These are phyloP conservation scores for Zostera marina DNA, from an alignment of 116 monocot genomes.

Conservation along the genomic window DNA sequence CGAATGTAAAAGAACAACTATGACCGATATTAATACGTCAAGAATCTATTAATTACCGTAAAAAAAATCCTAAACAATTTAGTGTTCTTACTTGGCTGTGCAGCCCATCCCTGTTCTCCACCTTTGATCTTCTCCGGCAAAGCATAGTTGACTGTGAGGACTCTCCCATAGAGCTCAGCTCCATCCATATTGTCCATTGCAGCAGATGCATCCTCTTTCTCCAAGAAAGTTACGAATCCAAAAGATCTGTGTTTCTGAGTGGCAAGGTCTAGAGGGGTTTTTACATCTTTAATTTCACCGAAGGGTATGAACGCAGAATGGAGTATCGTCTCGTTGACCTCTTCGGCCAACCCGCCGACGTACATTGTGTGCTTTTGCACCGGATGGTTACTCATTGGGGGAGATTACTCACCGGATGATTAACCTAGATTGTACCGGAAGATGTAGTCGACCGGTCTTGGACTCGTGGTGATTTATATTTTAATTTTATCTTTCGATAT, in stretches of 20 bases:
- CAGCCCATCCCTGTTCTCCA: constrained; percentile 77
- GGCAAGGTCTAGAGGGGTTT: constrained; percentile 92
- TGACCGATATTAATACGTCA: not conserved
- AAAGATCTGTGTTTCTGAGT: constrained; percentile 98
- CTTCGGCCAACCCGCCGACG: constrained; percentile 82
- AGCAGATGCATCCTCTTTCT: constrained; percentile 75
- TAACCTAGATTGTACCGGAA: too few relatives aligned
- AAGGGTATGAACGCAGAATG: constrained; percentile 94
- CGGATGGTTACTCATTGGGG: too few relatives aligned
- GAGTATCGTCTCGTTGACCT: constrained; percentile 82
- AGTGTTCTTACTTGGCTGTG: constrained; percentile 48
- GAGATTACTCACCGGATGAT: too few relatives aligned
- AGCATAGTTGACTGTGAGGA: constrained; percentile 63
- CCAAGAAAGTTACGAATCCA: constrained; percentile 95
- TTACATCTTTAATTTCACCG: constrained; percentile 97
- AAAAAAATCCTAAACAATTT: not conserved
- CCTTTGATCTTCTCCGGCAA: constrained; percentile 93
- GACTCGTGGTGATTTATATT: too few relatives aligned
- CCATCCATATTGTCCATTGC: constrained; percentile 85
- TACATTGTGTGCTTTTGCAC: constrained; percentile 67
- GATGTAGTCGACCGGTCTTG: too few relatives aligned
- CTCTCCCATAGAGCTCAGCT: constrained; percentile 62
- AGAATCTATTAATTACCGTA: not conserved
- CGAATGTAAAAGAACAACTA: too few relatives aligned
- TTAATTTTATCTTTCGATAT: too few relatives aligned